Conservation (phyloP, 2,329 filamentous ascomycete species). For the Phialophora chinensis region DNA sequence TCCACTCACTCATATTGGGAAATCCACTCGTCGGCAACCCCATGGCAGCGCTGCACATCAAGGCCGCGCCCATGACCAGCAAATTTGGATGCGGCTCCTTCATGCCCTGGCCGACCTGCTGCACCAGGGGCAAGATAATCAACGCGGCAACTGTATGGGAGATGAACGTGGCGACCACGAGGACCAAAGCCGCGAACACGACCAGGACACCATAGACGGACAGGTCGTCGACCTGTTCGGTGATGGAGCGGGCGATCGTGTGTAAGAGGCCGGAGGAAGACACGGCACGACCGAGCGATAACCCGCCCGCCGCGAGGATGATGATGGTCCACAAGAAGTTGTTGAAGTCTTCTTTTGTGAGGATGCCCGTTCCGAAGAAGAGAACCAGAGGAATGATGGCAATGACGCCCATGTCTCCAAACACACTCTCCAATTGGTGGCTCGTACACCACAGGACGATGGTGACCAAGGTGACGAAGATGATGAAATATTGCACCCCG, state of each 20-base stretch:
- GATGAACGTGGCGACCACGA: conserved; percentile 96
- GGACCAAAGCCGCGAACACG: conserved; percentile 81
- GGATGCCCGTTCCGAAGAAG: conserved; percentile 94
- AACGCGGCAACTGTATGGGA: conserved; percentile 95
- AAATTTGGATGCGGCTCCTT: conserved; percentile 89
- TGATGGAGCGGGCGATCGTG: conserved; percentile 81
- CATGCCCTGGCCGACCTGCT: conserved; percentile 84
- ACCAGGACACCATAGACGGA: conserved; percentile 85
- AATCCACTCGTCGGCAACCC: conserved; percentile 93
- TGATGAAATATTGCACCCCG: conserved; percentile 91
- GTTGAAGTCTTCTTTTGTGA: conserved; percentile 99
- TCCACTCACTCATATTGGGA: conserved; percentile 95
- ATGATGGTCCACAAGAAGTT: conserved; percentile 99
- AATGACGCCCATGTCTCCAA: conserved; percentile 98
- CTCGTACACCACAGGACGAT: conserved; percentile 92
- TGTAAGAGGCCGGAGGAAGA: conserved; percentile 90
- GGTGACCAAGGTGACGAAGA: conserved; percentile 77
- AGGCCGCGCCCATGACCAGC: conserved; percentile 88
- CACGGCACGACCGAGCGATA: conserved; percentile 92
- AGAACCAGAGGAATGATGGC: conserved; percentile 94
- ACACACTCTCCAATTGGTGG: conserved; percentile 83
- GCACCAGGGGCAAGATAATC: conserved; percentile 90
- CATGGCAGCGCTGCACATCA: conserved; percentile 99
- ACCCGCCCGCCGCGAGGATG: conserved; percentile 90
- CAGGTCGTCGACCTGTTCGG: conserved; percentile 73